Evolutionary conservation across 495 filamentous ascomycete genomes (phyloP), one percentile per base, ranked within the genome.

Genomic region (Podospora anserina): DNA sequence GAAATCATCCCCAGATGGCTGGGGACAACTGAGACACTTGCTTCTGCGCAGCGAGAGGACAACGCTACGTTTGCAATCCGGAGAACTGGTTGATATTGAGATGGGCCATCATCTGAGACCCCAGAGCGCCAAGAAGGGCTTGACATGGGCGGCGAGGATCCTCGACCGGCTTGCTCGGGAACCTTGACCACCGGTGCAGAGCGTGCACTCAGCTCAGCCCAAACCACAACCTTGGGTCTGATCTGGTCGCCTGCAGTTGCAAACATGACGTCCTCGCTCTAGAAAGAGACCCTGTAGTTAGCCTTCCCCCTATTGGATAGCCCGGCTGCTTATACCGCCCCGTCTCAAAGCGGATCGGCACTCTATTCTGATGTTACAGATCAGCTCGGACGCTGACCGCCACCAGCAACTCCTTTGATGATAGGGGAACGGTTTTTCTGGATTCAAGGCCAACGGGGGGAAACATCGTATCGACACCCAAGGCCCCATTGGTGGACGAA

Each of bases 151-250:
- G 27, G 23, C 16, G 30, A 30, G 27, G 60, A 28, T 63, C 54
- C 23, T 11, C 58, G n/a, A 58, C n/a, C 34, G 23, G 49, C 39
- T 58, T 60, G 56, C 65, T 65, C 58, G 63, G 66, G 58, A 66
- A 49, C 61, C 55, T 18, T 67, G 65, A 60, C 6, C 18, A 28
- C 1, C 0, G n/a, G 28, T 34, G 56, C 54, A 66, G 32, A 32
- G 30, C 5, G 30, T 28, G 30, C 30, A n/a, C 39, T 67, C 65
- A 71, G 59, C 65, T 55, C 66, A 70, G 69, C 63, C 69, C 61
- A 65, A 72, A 66, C 71, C 71, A 62, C 71, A 63, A 63, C 71
- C 63, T 65, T 68, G 73, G 67, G 70, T 71, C 69, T 70, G 67
- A 68, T 72, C 56, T 65, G 53, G 65, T 19, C 15, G n/a, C 30